These are phyloP conservation scores for Cystofilobasidium capitatum DNA, from an alignment of 768 basidiomycete species.

Conservation along the genomic window DNA sequence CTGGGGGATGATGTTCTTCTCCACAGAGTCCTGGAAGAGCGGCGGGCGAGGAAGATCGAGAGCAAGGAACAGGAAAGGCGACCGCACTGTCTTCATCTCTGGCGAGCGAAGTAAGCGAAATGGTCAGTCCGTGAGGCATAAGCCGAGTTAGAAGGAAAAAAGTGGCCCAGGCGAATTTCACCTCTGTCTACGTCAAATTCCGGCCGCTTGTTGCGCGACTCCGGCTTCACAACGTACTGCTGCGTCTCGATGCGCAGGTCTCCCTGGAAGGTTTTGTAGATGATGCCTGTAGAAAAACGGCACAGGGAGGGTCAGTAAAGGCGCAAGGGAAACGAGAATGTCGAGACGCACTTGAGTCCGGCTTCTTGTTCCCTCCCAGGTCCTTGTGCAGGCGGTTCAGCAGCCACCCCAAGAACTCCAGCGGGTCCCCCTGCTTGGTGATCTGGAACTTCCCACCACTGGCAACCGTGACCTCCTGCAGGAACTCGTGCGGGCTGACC, in stretches of 20 bases:
- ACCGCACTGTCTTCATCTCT: constrained; percentile 71
- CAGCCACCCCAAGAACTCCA: constrained; percentile 91
- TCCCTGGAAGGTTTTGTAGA: constrained; percentile 89
- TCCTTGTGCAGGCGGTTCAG: constrained; percentile 88
- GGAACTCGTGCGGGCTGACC: constrained; percentile 95
- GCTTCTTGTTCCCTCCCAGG: constrained; percentile 86
- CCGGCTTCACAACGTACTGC: constrained; percentile 74
- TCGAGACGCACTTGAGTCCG: constrained; percentile 64
- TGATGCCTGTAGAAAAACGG: constrained; percentile 53
- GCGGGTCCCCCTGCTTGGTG: constrained; percentile 89
- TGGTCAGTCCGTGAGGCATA: background rate
- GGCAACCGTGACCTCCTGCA: constrained; percentile 88
- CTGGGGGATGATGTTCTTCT: constrained; percentile 99
- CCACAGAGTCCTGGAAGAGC: constrained; percentile 86
- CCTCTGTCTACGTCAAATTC: constrained; percentile 91
- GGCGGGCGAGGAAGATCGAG: constrained; percentile 96
- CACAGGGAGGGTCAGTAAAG: background rate
- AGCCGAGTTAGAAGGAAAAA: background rate
- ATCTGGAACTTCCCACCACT: constrained; percentile 84
- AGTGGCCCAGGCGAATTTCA: constrained; percentile 39
- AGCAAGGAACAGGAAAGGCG: constrained; percentile 91
- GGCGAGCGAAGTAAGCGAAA: background rate
- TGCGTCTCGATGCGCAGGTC: constrained; percentile 87
- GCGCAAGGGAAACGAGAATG: background rate
- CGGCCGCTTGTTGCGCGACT: constrained; percentile 67